A percentile compares a stretch with the other conserved stretches of the same genome.
Conservation (phyloP, 495 filamentous ascomycete species). For the Delitschia confertaspora region DNA sequence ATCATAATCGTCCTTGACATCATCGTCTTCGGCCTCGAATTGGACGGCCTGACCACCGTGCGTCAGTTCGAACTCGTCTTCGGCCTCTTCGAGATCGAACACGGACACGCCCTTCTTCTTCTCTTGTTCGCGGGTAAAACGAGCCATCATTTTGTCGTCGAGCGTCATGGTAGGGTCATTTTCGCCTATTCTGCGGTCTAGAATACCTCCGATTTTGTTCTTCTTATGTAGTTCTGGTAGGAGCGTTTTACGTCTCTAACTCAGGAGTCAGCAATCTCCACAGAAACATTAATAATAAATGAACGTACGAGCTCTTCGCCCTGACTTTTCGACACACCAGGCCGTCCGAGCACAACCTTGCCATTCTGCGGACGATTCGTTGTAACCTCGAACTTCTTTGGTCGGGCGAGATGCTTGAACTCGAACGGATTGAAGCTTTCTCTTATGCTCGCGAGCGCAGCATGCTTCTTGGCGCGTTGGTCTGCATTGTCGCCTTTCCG, state of each 20-base stretch:
- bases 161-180: constrained; percentile 88
- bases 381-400: constrained; percentile 66
- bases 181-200: constrained; percentile 93
- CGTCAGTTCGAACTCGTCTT: constrained; percentile 64
- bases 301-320: constrained; percentile 73
- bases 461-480: constrained; percentile 60
- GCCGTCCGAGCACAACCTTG: constrained; percentile 54
- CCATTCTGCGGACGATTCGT: constrained; percentile 47
- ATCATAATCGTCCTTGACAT: constrained; percentile 48
- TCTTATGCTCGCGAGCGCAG: constrained; percentile 71
- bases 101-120: constrained; percentile 60
- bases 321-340: constrained; percentile 71
- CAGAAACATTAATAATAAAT: not conserved
- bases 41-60: constrained; percentile 70
- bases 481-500: constrained; percentile 54
- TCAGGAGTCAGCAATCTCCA: too few species aligned
- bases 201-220: constrained; percentile 83
- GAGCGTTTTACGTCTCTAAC: constrained; percentile 67
- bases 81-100: constrained; percentile 86
- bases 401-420: constrained; percentile 59
- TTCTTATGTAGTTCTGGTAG: constrained; percentile 75
- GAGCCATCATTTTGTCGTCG: constrained; percentile 84
- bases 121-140: constrained; percentile 80
- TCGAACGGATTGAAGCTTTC: constrained; percentile 98
- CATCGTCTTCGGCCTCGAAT: constrained; percentile 70